Base-by-base conservation (phyloP, 2,329 filamentous ascomycete genomes). In the Ampelomyces quisqualis region DNA sequence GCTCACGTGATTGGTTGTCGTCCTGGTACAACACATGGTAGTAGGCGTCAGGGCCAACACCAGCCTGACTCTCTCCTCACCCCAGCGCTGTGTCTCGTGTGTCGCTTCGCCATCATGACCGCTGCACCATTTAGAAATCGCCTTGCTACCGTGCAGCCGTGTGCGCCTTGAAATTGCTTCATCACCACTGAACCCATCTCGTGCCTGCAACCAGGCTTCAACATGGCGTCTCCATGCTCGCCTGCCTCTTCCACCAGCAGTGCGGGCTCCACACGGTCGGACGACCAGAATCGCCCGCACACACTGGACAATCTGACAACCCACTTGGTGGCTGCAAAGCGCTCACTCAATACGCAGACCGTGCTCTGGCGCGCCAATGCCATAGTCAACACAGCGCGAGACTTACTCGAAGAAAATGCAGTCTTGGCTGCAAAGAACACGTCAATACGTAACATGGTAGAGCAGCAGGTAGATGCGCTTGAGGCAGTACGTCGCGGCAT, bases 341-440 rank as follows among this genome's bases (percentile, higher is more conserved):
- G 88, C 30, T 90, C 90, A 1, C 78, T 97, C 4, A 87, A 86
- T 11, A 89, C 89, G 8, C 90, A 94, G 65, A 81, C 77, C 28
- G 83, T 87, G 45, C 88, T 96, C 36, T 84, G 88, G 64, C 86
- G 88, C 45, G 90, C 90, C 51, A 90, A 93, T 62, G 86, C 94
- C 60, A 83, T 96, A 40, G 86, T 93, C 30, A 88, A 81, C 14
- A 76, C 80, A 10, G 88, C 90, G 4, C 84, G 89, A 22, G 73
- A 77, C 21, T 80, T 88, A 22, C 77, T 95, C 51, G 88, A 95
- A 62, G 85, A 93, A 54, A 84, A 84, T 33, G 84, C 88, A 38
- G 76, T 90, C 7, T 77, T 94, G 3, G 78, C 79, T 15, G 73
- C 74, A 5, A 73, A 71, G 57, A 76, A 73, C 55, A 58, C 64